Conservation (phyloP, 768 basidiomycete genomes). For the Coprinopsis sp. region DNA sequence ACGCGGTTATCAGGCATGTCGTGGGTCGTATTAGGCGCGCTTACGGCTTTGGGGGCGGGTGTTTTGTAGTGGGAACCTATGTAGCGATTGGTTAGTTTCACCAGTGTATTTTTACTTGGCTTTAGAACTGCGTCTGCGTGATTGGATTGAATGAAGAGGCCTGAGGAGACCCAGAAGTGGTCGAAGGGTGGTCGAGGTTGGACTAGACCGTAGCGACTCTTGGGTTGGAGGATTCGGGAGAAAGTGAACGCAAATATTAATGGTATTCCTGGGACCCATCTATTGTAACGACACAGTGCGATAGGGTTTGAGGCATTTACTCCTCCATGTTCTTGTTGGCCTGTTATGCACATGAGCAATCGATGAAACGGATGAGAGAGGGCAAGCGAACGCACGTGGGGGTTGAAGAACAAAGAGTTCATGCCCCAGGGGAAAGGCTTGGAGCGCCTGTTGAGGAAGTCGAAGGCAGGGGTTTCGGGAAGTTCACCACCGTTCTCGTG, state of each 20-base stretch:
- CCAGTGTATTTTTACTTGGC: too few species aligned
- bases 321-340: slow-evolving; percentile 60
- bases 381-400: slow-evolving; percentile 50
- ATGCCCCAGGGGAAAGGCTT: slow-evolving; percentile 86
- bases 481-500: slow-evolving; percentile 69
- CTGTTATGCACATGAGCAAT: slow-evolving; percentile 28
- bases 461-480: slow-evolving; percentile 66
- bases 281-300: slow-evolving; percentile 10
- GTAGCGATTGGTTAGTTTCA: too few species aligned
- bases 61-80: too few species aligned
- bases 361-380: neutral
- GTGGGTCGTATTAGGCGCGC: too few species aligned
- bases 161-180: too few species aligned
- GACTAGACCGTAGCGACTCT: too few species aligned
- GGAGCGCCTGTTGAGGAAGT: slow-evolving; percentile 69
- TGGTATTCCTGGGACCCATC: neutral
- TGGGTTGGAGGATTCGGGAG: neutral
- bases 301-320: slow-evolving; percentile 8
- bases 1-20: too few species aligned
- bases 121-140: too few species aligned
- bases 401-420: slow-evolving; percentile 82
- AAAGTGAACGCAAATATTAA: neutral
- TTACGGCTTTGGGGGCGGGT: too few species aligned
- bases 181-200: too few species aligned
- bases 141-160: too few species aligned